These are phyloP conservation scores for Haplosporangium gracile DNA, from an alignment of 192 early-diverging fungal genomes.

Conservation along the genomic window DNA sequence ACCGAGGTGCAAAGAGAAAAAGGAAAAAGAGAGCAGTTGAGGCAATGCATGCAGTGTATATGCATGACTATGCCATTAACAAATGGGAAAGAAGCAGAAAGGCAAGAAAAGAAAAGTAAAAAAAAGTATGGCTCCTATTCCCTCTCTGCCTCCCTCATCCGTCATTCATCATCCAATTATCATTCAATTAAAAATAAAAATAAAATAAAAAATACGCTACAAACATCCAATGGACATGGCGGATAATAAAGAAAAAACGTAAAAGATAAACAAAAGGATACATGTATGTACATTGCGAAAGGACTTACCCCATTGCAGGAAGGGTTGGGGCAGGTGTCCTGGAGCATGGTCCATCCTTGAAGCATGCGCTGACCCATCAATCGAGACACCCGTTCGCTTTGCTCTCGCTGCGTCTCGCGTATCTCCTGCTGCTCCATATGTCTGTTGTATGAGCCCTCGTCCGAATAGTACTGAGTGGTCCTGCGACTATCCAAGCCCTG, in stretches of 20 bases:
- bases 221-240: neutral
- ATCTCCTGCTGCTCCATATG: neutral
- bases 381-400: conserved; percentile 18
- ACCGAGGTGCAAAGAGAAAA: neutral
- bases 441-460: conserved; percentile 8
- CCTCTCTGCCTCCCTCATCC: neutral
- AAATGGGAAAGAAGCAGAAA: neutral
- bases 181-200: conserved; percentile 3
- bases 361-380: conserved; percentile 46
- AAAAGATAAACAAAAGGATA: neutral
- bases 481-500: neutral
- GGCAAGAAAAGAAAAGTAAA: neutral
- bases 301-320: conserved; percentile 33
- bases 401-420: conserved; percentile 13
- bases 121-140: neutral
- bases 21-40: neutral
- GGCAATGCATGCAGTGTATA: neutral
- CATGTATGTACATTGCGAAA: neutral
- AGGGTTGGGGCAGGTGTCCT: conserved; percentile 44
- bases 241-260: neutral
- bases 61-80: neutral
- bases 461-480: neutral
- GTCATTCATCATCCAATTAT: neutral
- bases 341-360: conserved; percentile 47
- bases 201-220: neutral